Evolutionary conservation across 139 green algal species (phyloP).

Genomic region (Bryopsis sp.): DNA sequence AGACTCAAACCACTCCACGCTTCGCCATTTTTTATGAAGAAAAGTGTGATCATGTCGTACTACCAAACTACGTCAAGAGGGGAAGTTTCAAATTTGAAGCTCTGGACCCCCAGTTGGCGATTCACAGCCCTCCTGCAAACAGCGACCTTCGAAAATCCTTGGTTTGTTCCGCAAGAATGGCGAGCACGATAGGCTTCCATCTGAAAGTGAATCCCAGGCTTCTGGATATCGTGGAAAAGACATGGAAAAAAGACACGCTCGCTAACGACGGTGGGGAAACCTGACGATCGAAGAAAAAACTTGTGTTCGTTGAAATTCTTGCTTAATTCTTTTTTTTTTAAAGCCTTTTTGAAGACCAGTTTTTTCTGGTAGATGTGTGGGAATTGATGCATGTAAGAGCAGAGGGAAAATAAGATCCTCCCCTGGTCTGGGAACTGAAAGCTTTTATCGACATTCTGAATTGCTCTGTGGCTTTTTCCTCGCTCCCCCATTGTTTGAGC

Average conservation of each 20-base stretch:
- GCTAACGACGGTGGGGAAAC: conserved; percentile 4
- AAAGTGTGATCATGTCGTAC: no score
- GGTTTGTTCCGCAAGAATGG: background rate
- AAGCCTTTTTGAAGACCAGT: conserved; percentile 13
- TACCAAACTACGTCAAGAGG: no score
- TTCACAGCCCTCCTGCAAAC: no score
- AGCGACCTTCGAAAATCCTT: no score
- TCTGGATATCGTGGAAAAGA: background rate
- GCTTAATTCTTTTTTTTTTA: background rate
- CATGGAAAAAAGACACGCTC: conserved; percentile 8
- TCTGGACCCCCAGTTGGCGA: no score
- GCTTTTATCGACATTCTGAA: no score
- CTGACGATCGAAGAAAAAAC: background rate
- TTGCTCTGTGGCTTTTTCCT: no score
- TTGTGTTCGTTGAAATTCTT: no score
- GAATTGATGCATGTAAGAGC: background rate
- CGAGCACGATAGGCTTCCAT: background rate
- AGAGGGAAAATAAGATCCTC: background rate
- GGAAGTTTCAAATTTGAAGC: no score
- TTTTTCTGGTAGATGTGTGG: background rate
- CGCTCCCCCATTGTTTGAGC: no score
- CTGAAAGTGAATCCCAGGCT: background rate
- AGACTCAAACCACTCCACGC: no score
- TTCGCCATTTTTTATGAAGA: no score
- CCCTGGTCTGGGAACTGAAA: background rate